Evolutionary conservation across 2,329 filamentous ascomycete genomes (phyloP).

Genomic region (Xenosphaeropsis pyriputrescens): DNA sequence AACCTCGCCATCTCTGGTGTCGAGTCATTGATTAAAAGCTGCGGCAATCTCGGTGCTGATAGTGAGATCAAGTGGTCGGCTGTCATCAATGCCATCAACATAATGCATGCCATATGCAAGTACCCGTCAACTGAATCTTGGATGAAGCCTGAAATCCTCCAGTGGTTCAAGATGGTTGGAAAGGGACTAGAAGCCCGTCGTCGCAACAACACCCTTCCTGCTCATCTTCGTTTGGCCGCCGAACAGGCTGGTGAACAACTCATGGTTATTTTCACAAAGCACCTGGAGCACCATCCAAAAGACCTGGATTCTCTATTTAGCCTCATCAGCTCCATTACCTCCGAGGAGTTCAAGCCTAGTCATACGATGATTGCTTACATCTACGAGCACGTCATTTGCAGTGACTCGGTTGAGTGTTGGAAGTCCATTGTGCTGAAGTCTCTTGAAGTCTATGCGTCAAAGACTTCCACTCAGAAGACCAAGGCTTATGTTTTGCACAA

Average conservation of each 20-base stretch:
- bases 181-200: constrained; percentile 68
- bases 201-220: constrained; percentile 52
- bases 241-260: constrained; percentile 83
- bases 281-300: constrained; percentile 58
- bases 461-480: constrained; percentile 67
- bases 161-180: constrained; percentile 50
- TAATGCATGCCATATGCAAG: constrained; percentile 64
- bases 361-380: constrained; percentile 70
- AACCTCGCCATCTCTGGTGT: constrained; percentile 61
- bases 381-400: constrained; percentile 72
- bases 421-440: constrained; percentile 70
- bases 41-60: constrained; percentile 45
- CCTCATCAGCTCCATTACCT: constrained; percentile 70
- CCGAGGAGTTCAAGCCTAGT: constrained; percentile 65
- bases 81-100: constrained; percentile 76
- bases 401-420: constrained; percentile 74
- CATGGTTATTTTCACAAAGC: constrained; percentile 71
- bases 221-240: constrained; percentile 64
- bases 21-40: constrained; percentile 54
- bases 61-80: constrained; percentile 55
- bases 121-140: constrained; percentile 49
- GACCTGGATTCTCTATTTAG: constrained; percentile 76
- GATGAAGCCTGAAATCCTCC: constrained; percentile 51
- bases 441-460: constrained; percentile 73
- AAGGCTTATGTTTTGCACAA: constrained; percentile 89